A percentile compares a stretch with the other conserved stretches of the same genome.
Evolutionary conservation across 352 stramenopile genomes (phyloP).

Genomic region (Aphanomyces stellatus): DNA sequence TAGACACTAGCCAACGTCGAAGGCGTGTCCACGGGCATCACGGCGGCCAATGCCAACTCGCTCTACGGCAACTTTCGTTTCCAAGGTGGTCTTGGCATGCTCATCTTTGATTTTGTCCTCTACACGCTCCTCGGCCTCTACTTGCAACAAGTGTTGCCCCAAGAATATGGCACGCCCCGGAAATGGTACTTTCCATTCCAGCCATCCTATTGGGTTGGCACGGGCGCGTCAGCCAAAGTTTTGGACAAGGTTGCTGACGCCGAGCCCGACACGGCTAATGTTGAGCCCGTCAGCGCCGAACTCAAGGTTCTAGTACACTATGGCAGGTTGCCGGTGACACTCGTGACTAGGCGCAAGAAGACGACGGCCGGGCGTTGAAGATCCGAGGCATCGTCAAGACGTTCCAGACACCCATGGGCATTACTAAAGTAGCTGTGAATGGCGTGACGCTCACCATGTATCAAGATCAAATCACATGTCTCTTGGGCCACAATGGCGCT

Average conservation of each 20-base stretch:
- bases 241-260: neutral
- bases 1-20: neutral
- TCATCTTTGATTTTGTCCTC: constrained; percentile 83
- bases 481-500: constrained; percentile 93
- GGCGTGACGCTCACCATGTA: constrained; percentile 82
- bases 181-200: constrained; percentile 86
- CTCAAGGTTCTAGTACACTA: constrained; percentile 3
- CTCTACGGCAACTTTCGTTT: constrained; percentile 57
- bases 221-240: neutral
- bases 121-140: constrained; percentile 80
- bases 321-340: neutral
- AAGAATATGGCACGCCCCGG: constrained; percentile 25
- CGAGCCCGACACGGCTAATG: constrained; percentile 19
- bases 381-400: constrained; percentile 58
- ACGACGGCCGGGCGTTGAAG: constrained; percentile 41
- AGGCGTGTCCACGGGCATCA: constrained; percentile 37
- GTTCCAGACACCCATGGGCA: constrained; percentile 50
- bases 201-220: constrained; percentile 55
- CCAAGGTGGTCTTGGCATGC: constrained; percentile 48
- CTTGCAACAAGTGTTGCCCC: constrained; percentile 34
- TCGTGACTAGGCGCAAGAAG: constrained; percentile 39
- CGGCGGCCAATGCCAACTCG: constrained; percentile 31
- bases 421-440: constrained; percentile 82
- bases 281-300: constrained; percentile 21
- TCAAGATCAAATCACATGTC: constrained; percentile 89